A percentile compares a stretch with the other conserved stretches of the same genome.
Evolutionary conservation across 2,329 filamentous ascomycete genomes (phyloP).

Genomic region (Keithomyces neogunnii): DNA sequence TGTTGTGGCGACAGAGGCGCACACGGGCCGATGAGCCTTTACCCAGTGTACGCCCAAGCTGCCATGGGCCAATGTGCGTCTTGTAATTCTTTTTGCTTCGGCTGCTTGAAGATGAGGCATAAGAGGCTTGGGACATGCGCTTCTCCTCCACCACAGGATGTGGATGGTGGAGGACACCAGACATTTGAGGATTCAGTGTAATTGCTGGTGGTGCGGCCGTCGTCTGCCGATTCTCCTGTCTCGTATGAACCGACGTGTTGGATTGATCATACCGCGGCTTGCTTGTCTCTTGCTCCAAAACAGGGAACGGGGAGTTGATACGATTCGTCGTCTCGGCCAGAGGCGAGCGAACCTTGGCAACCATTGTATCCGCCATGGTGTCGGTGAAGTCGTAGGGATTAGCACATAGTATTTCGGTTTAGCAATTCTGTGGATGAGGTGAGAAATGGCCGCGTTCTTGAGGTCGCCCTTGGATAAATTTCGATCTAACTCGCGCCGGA

Average conservation of each 20-base stretch:
- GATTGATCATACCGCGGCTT: conserved; percentile 23
- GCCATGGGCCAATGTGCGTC: conserved; percentile 88
- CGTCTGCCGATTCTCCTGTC: conserved; percentile 1
- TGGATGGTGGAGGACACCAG: conserved; percentile 18
- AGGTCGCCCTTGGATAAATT: neutral
- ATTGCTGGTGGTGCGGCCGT: neutral
- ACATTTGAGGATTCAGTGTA: conserved; percentile 12
- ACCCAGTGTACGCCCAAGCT: conserved; percentile 80
- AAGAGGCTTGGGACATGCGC: conserved; percentile 32
- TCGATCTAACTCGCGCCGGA: neutral
- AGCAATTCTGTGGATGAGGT: conserved; percentile 2
- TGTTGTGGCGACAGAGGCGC: conserved; percentile 70
- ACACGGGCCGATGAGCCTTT: conserved; percentile 87
- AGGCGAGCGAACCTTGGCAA: conserved; percentile 28
- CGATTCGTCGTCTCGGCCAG: conserved; percentile 39
- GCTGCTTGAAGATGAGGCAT: conserved; percentile 30
- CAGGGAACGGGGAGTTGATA: conserved; percentile 32
- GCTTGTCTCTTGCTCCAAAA: conserved; percentile 15
- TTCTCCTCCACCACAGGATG: conserved; percentile 24
- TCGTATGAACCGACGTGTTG: conserved; percentile 4
- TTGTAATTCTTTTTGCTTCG: conserved; percentile 40
- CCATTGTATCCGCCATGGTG: conserved; percentile 22
- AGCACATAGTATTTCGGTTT: conserved; percentile 25
- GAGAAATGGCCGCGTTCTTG: too few species aligned
- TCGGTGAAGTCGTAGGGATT: conserved; percentile 15